Base-by-base conservation (phyloP, 805 yeast species). In the Zygoascus ofunaensis region DNA sequence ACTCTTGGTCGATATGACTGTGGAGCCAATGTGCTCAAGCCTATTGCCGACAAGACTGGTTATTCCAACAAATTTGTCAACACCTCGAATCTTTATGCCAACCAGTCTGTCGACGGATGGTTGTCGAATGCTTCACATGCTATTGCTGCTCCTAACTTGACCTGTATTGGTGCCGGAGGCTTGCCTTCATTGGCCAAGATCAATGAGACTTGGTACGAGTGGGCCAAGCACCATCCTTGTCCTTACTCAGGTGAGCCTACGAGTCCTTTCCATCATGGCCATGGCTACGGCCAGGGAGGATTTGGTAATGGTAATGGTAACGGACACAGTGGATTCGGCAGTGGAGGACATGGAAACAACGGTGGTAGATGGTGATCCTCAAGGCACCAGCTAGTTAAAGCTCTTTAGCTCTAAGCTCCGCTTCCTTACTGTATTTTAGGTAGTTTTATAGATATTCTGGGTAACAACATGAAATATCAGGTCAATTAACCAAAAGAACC, bases 1-100 rank as follows among this genome's bases (percentile, higher is more conserved):
- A 59, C 68, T 47, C 65, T 74, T 48, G 79, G 79, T 42, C 70
- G 78, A 55, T 62, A 65, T 54, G 77, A 74, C 58, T 68, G 68
- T 50, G 65, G 61, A 43, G 76, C 78, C 40, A 74, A 74, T 52
- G 73, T 73, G 22, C 72, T 72, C 59, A 47, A 60, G 41, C 19
- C 64, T 21, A 64, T 72, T 48, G 74, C 76, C 47, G 50, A 62
- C 50, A 57, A 58, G 49, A 51, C 64, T 10, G 50, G 45, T 4
- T 49, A 51, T 46, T 17, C 17, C n/a, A 51, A 51, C 41, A 26
- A 42, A 34, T 22, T 8, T 19, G 48, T 44, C 30, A 46, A 49
- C 45, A 38, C 49, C 15, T 22, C 44, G 22, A 19, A 37, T 22
- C 5, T 49, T 15, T 41, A 21, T 41, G 41, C 38, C 39, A 49